Percentiles rank a stretch among this genome's conserved stretches.
Conservation (phyloP, 345 rosid genomes). For the Dipteronia dyeriana region DNA sequence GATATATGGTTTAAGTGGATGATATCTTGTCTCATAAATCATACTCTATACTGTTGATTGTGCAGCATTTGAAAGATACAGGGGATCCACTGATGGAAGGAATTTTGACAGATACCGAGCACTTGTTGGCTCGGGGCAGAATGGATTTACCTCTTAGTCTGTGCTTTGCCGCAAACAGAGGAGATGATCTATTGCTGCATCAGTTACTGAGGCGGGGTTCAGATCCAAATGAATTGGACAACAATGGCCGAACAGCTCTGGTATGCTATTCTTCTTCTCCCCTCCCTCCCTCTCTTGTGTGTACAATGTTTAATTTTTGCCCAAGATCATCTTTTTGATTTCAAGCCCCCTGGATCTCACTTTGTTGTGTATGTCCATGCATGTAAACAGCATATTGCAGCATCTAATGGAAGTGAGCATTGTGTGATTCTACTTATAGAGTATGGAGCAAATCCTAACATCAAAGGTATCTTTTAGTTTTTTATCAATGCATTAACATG, state of each 20-base stretch:
- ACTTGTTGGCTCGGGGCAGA: constrained; percentile 73
- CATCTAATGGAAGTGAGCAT: constrained; percentile 64
- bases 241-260: constrained; percentile 61
- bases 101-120: constrained; percentile 65
- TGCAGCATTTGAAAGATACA: constrained; percentile 74
- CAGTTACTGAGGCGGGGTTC: constrained; percentile 71
- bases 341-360: constrained; percentile 1
- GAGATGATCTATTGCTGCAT: constrained; percentile 72
- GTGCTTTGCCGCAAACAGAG: constrained; percentile 81
- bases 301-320: not conserved
- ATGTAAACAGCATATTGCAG: constrained; percentile 75
- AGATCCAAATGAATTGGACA: constrained; percentile 68
- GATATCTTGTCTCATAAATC: not conserved
- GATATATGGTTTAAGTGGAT: not conserved
- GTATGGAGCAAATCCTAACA: constrained; percentile 75
- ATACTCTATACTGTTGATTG: constrained; percentile 7
- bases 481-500: not conserved
- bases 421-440: constrained; percentile 70
- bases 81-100: constrained; percentile 59
- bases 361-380: constrained; percentile 9
- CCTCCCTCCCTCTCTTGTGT: not conserved
- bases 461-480: constrained; percentile 44
- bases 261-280: constrained; percentile 30
- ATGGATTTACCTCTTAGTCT: constrained; percentile 80
- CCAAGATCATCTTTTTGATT: not conserved